Evolutionary conservation across 441 rosid genomes (phyloP).

Genomic region (Capsella rubella): DNA sequence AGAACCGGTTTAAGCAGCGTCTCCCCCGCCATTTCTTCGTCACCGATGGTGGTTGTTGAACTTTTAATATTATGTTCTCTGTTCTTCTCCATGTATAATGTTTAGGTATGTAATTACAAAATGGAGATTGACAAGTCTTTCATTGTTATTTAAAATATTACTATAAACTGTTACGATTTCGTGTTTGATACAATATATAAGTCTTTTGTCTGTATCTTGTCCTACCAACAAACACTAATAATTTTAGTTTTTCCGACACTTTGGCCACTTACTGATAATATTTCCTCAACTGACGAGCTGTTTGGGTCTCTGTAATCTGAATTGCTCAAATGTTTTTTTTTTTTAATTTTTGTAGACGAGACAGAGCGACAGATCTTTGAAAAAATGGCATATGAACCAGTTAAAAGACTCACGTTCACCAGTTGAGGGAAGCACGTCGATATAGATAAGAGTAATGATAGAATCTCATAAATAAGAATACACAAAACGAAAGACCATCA

Average conservation of each 20-base stretch:
- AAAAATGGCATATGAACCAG: not conserved
- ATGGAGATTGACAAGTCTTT: conserved; percentile 22
- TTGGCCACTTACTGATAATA: conserved; percentile 37
- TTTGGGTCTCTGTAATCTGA: conserved; percentile 26
- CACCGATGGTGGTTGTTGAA: conserved; percentile 15
- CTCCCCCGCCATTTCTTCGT: conserved; percentile 36
- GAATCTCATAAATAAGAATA: not conserved
- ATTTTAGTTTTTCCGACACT: conserved; percentile 11
- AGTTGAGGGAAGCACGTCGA: conserved; percentile 25
- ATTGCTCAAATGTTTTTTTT: conserved; percentile 11
- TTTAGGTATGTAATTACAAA: not conserved
- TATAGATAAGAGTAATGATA: conserved; percentile 2
- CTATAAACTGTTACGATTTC: not conserved
- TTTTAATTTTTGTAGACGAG: no score
- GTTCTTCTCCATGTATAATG: conserved; percentile 13
- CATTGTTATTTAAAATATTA: not conserved
- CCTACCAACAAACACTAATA: conserved; percentile 28
- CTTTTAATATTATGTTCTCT: conserved; percentile 21
- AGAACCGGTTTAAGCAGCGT: conserved; percentile 43
- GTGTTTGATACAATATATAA: not conserved
- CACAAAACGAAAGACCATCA: conserved; percentile 28
- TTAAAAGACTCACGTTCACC: conserved; percentile 4
- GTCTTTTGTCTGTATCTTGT: conserved; percentile 4
- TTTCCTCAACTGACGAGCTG: not conserved
- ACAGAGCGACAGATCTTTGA: not conserved